phyloP scores from a whole-genome alignment of 495 filamentous ascomycete genomes.

The Mytilinidion resinicola region DNA sequence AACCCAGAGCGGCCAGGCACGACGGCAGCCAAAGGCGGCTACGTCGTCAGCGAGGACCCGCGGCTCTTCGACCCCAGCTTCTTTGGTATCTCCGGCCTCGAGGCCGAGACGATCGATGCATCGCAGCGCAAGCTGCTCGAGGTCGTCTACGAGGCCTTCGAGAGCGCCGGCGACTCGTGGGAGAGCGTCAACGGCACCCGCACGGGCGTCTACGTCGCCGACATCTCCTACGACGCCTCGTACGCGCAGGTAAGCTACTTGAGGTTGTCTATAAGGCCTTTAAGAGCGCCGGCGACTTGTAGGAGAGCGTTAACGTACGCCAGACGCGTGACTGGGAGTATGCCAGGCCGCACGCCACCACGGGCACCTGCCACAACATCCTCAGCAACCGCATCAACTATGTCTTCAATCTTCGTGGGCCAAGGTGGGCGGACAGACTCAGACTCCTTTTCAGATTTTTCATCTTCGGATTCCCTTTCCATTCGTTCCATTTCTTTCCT shows the following conservation, averaged over 20 bases:
- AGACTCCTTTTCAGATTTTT: too few species aligned
- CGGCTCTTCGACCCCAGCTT: conserved; percentile 17
- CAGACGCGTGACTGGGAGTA: conserved; percentile 15
- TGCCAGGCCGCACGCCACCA: background rate
- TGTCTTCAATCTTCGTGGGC: conserved; percentile 17
- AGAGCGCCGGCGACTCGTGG: conserved; percentile 26
- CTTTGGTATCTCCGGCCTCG: conserved; percentile 5
- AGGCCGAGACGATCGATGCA: conserved; percentile 14
- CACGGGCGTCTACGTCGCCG: conserved; percentile 17
- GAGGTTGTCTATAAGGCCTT: background rate
- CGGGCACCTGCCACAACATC: conserved; percentile 4
- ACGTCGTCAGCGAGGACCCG: conserved; percentile 13
- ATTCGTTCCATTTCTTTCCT: too few species aligned
- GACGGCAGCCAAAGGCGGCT: background rate
- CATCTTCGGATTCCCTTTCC: too few species aligned
- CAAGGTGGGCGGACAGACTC: too few species aligned
- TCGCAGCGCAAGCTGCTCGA: conserved; percentile 20
- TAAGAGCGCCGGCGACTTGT: background rate
- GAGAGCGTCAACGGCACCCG: conserved; percentile 26
- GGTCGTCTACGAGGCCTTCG: conserved; percentile 32
- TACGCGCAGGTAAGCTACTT: too few species aligned
- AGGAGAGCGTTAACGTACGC: too few species aligned
- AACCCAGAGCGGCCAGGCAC: conserved; percentile 9
- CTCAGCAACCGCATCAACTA: conserved; percentile 20
- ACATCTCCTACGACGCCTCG: conserved; percentile 7